Percentiles rank a stretch among this genome's conserved stretches.
These are phyloP conservation scores for Jatropha podagrica DNA, from an alignment of 441 rosid species.

Conservation along the genomic window DNA sequence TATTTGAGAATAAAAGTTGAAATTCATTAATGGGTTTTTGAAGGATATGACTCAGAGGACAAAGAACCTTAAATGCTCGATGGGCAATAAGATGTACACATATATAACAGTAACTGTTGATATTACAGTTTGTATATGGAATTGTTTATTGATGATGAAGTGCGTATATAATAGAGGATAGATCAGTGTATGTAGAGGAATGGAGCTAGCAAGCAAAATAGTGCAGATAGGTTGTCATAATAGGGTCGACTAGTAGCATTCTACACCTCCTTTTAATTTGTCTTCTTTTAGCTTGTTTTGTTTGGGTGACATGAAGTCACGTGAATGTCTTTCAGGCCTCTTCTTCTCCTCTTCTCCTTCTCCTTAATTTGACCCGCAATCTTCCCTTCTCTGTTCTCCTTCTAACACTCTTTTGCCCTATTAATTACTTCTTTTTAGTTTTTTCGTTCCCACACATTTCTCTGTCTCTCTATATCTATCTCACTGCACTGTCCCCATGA, in stretches of 20 bases:
- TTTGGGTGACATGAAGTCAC: constrained; percentile 49
- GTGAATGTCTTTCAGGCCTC: constrained; percentile 48
- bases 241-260: constrained; percentile 40
- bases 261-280: constrained; percentile 44
- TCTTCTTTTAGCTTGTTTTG: constrained; percentile 39
- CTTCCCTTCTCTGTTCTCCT: not conserved
- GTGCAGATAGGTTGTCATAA: constrained; percentile 35
- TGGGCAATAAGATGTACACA: no score
- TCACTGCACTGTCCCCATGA: constrained; percentile 17
- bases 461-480: no score
- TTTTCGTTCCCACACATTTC: not conserved
- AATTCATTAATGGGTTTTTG: constrained; percentile 28
- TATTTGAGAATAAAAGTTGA: not conserved
- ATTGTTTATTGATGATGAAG: no score
- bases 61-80: not conserved
- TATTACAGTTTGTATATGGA: no score
- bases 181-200: not conserved
- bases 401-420: constrained; percentile 10
- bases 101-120: no score
- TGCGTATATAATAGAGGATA: no score
- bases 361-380: not conserved
- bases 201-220: not conserved
- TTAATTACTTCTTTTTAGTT: constrained; percentile 13
- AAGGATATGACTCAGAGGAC: constrained; percentile 20
- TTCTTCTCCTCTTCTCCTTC: constrained; percentile 3